A percentile compares a stretch with the other conserved stretches of the same genome.
Evolutionary conservation across 1,284 basidiomycete genomes (phyloP).

Genomic region (Moesziomyces parantarcticus): DNA sequence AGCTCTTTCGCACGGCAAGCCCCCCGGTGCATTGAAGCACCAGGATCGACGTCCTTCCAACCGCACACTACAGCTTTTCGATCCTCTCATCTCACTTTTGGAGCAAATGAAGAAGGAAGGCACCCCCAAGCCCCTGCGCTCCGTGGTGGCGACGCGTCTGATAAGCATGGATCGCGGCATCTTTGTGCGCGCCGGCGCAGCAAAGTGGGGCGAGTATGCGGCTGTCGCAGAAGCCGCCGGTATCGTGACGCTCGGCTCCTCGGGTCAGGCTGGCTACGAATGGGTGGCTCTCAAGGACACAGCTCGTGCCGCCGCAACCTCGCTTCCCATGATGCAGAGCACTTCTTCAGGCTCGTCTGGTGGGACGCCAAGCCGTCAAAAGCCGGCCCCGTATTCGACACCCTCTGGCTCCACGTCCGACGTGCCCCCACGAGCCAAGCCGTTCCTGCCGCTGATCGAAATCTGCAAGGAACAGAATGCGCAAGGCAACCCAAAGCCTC

Average conservation of each 20-base stretch:
- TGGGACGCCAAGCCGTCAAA: slow-evolving; percentile 23
- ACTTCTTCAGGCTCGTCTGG: slow-evolving; percentile 13
- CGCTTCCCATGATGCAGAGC: slow-evolving; percentile 23
- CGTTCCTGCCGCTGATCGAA: slow-evolving; percentile 51
- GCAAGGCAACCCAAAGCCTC: slow-evolving; percentile 27
- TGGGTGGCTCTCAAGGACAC: slow-evolving; percentile 52
- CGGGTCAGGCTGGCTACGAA: slow-evolving; percentile 43
- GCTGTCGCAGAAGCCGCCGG: slow-evolving; percentile 58
- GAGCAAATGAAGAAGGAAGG: slow-evolving; percentile 55
- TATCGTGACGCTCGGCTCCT: slow-evolving; percentile 50
- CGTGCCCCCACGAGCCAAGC: slow-evolving; percentile 10
- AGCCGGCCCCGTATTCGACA: slow-evolving; percentile 7
- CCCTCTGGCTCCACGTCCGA: slow-evolving; percentile 5
- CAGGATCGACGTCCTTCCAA: slow-evolving; percentile 39
- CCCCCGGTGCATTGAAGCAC: slow-evolving; percentile 22
- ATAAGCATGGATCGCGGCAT: slow-evolving; percentile 36
- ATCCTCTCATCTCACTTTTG: slow-evolving; percentile 49
- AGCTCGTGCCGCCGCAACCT: slow-evolving; percentile 18
- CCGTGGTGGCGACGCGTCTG: slow-evolving; percentile 44
- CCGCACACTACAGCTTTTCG: slow-evolving; percentile 45
- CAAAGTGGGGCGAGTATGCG: slow-evolving; percentile 55
- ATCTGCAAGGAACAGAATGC: slow-evolving; percentile 50
- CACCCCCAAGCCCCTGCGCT: slow-evolving; percentile 45
- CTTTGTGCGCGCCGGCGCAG: slow-evolving; percentile 53
- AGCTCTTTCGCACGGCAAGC: slow-evolving; percentile 15